phyloP scores from a whole-genome alignment of 495 filamentous ascomycete species.

The Astrothelium macrocarpum region DNA sequence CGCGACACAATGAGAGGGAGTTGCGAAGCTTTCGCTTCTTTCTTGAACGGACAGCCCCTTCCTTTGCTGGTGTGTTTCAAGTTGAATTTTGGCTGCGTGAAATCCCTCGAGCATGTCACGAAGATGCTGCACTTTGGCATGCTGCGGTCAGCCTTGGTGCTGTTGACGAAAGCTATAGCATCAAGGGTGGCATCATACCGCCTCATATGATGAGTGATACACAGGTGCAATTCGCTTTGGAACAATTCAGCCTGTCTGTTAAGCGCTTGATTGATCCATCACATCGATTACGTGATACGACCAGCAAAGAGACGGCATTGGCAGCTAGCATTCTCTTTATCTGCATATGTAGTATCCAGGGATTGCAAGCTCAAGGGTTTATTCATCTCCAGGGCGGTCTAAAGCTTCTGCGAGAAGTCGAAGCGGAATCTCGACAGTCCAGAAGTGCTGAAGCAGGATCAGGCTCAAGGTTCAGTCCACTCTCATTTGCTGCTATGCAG shows the following conservation, averaged over 20 bases:
- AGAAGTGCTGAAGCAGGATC: background rate
- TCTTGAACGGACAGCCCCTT: background rate
- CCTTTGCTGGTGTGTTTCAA: background rate
- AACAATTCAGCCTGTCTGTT: background rate
- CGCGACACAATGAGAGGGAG: background rate
- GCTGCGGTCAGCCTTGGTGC: conserved; percentile 2
- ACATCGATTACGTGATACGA: background rate
- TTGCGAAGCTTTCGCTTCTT: background rate
- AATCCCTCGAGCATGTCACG: background rate
- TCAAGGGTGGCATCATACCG: background rate
- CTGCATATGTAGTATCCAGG: conserved; percentile 1
- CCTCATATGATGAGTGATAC: background rate
- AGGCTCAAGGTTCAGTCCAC: background rate
- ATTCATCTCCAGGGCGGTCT: background rate
- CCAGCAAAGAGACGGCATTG: background rate
- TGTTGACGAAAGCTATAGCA: background rate
- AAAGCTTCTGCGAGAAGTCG: background rate
- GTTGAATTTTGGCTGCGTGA: background rate
- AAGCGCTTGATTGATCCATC: background rate
- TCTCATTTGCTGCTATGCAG: background rate
- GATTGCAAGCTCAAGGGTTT: background rate
- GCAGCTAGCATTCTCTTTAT: background rate
- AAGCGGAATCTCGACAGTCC: background rate
- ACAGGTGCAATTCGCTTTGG: background rate
- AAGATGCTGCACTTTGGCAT: background rate